A percentile compares a stretch with the other conserved stretches of the same genome.
Conservation (phyloP, 2,329 filamentous ascomycete genomes). For the Laburnicola sp. region DNA sequence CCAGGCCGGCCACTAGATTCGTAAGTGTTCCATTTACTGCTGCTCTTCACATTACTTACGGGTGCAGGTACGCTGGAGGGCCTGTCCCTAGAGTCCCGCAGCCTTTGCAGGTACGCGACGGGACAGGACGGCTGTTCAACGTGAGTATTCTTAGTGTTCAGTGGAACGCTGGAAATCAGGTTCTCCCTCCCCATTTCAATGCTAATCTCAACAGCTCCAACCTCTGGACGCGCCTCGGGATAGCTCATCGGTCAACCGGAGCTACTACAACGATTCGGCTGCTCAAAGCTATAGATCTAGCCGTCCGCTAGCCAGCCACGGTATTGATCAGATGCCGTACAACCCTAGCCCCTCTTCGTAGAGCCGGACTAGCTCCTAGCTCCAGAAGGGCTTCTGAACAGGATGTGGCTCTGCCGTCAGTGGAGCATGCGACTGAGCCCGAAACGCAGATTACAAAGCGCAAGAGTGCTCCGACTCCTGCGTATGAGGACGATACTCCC, state of each 20-base stretch:
- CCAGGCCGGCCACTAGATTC: conserved; percentile 12
- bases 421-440: conserved; percentile 31
- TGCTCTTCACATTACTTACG: conserved; percentile 17
- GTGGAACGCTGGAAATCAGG: conserved; percentile 17
- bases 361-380: conserved; percentile 13
- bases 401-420: conserved; percentile 39
- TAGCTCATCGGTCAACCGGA: neutral
- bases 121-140: conserved; percentile 37
- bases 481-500: conserved; percentile 1
- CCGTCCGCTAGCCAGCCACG: conserved; percentile 14
- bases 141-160: conserved; percentile 32
- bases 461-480: conserved; percentile 1
- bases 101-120: conserved; percentile 26
- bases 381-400: conserved; percentile 34
- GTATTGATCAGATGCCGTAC: conserved; percentile 12
- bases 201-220: conserved; percentile 37
- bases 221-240: conserved; percentile 25
- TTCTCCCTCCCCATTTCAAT: conserved; percentile 7
- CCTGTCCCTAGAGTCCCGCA: conserved; percentile 16
- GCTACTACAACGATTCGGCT: conserved; percentile 13
- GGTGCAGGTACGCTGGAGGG: conserved; percentile 21
- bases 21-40: conserved; percentile 20
- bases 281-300: conserved; percentile 17
- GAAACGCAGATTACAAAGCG: conserved; percentile 9
- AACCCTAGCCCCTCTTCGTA: conserved; percentile 13